Evolutionary conservation across 305 asterid genomes (phyloP).

Genomic region (Striga hermonthica): DNA sequence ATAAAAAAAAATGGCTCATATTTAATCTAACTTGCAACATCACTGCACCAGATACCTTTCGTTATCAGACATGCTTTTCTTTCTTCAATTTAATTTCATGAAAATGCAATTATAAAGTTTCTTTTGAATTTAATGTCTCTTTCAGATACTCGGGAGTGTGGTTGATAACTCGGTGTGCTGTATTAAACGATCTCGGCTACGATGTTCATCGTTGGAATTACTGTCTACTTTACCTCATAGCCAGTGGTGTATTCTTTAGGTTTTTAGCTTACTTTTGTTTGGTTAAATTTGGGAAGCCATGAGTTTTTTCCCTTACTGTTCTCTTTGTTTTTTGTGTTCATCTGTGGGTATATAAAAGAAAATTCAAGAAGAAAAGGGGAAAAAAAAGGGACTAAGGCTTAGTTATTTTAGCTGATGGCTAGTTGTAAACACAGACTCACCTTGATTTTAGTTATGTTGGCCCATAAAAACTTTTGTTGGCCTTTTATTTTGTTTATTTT

Average conservation of each 20-base stretch:
- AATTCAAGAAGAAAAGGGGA: not conserved
- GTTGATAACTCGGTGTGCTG: constrained; percentile 88
- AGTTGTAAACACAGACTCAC: constrained; percentile 30
- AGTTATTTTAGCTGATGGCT: constrained; percentile 25
- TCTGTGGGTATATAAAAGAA: not conserved
- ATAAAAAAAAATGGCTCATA: not conserved
- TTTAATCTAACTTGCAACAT: not conserved
- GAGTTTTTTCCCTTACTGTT: constrained; percentile 27
- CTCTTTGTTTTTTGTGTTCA: not conserved
- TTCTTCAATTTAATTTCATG: not conserved
- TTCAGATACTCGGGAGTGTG: constrained; percentile 91
- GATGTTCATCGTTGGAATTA: constrained; percentile 54
- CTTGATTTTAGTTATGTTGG: constrained; percentile 16
- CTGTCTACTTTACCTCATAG: constrained; percentile 49
- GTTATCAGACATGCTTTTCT: not conserved
- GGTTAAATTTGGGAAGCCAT: constrained; percentile 62
- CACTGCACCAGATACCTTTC: not conserved
- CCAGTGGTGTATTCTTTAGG: constrained; percentile 59
- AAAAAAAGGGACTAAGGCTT: constrained; percentile 4
- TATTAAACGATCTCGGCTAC: constrained; percentile 65
- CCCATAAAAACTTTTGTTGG: not conserved
- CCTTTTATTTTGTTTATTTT: too few relatives aligned
- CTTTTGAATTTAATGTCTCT: not conserved
- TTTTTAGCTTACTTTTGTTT: constrained; percentile 66
- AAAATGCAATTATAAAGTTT: not conserved